phyloP scores from a whole-genome alignment of 148 eudicot genomes.

The Linanthus parryae region DNA sequence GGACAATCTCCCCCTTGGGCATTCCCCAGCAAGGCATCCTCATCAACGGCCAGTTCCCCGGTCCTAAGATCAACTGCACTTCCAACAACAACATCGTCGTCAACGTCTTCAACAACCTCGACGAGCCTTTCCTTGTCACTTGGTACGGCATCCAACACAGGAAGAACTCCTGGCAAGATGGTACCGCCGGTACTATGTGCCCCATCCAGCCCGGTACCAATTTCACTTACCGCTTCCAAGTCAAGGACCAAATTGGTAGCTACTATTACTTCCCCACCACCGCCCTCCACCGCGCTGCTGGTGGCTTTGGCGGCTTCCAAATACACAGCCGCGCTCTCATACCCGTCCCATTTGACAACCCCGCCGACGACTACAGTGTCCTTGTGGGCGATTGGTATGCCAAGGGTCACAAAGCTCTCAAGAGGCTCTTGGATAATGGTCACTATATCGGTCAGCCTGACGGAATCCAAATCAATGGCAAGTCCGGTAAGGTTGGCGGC shows the following conservation, averaged over 20 bases:
- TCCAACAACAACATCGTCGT: conserved; percentile 57
- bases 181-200: conserved; percentile 49
- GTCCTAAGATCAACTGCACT: conserved; percentile 49
- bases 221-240: conserved; percentile 56
- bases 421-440: conserved; percentile 38
- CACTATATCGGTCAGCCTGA: conserved; percentile 46
- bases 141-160: conserved; percentile 66
- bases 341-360: conserved; percentile 48
- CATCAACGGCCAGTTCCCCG: conserved; percentile 54
- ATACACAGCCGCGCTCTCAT: conserved; percentile 47
- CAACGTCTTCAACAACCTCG: conserved; percentile 61
- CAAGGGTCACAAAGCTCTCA: conserved; percentile 35
- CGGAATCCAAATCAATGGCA: conserved; percentile 60
- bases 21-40: conserved; percentile 56
- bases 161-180: conserved; percentile 72
- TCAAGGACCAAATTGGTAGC: conserved; percentile 65
- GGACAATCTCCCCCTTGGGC: conserved; percentile 53
- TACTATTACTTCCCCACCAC: conserved; percentile 49
- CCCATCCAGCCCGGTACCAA: conserved; percentile 57
- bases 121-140: conserved; percentile 57
- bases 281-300: conserved; percentile 36
- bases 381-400: conserved; percentile 62
- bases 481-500: conserved; percentile 27
- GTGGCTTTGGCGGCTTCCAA: conserved; percentile 46
- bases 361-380: conserved; percentile 53